These are phyloP conservation scores for Rubus parviflorus DNA, from an alignment of 306 rosid species.

Conservation along the genomic window DNA sequence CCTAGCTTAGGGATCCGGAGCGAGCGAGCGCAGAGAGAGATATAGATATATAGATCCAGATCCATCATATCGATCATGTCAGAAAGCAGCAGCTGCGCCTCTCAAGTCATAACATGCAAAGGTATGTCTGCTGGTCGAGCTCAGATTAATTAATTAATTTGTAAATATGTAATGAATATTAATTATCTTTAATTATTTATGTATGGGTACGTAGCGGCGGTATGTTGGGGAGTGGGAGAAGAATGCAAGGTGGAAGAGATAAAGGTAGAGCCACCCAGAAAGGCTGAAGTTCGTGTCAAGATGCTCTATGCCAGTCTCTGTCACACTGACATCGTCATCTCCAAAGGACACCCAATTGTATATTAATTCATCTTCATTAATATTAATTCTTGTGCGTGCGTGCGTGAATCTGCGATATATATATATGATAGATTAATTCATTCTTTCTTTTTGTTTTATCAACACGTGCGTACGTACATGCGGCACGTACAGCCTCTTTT, in stretches of 20 bases:
- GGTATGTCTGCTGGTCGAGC: too few species aligned
- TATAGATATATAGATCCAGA: too few species aligned
- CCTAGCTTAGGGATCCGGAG: too few species aligned
- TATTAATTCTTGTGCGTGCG: too few species aligned
- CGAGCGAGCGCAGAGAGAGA: too few species aligned
- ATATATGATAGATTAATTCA: background rate
- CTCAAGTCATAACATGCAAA: constrained; percentile 21
- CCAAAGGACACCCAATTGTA: constrained; percentile 40
- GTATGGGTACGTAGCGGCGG: constrained; percentile 35
- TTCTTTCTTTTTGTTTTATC: background rate
- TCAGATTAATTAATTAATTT: too few species aligned
- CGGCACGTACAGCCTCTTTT: constrained; percentile 30
- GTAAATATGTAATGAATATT: too few species aligned
- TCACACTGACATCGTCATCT: constrained; percentile 43
- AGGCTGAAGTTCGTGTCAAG: constrained; percentile 51
- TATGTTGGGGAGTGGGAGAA: constrained; percentile 53
- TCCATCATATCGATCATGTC: background rate
- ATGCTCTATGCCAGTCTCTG: constrained; percentile 58
- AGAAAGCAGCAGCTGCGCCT: constrained; percentile 20
- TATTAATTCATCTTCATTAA: background rate
- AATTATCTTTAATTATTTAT: background rate
- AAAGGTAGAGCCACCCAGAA: constrained; percentile 52
- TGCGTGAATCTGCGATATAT: too few species aligned
- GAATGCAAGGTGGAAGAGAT: constrained; percentile 50
- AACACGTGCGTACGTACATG: too few species aligned